Conservation (phyloP, 768 basidiomycete species). For the Chalciporus piperatus region DNA sequence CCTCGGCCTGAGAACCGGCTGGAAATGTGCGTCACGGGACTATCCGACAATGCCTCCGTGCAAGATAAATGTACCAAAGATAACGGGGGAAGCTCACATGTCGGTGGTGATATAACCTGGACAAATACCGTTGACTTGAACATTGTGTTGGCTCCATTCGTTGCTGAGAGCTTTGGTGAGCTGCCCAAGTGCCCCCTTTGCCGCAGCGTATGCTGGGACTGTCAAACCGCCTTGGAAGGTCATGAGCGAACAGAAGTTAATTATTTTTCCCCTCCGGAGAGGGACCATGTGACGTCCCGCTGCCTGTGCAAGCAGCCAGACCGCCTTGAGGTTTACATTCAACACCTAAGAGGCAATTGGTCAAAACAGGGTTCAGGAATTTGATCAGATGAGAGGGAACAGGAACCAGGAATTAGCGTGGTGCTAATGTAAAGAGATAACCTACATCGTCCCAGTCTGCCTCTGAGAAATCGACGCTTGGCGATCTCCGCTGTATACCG, state of each 20-base stretch:
- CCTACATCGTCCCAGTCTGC: conserved; percentile 70
- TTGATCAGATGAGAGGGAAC: conserved; percentile 4
- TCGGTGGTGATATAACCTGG: conserved; percentile 90
- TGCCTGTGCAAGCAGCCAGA: conserved; percentile 81
- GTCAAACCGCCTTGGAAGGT: conserved; percentile 59
- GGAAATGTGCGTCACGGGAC: conserved; percentile 6
- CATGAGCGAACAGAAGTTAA: conserved; percentile 60
- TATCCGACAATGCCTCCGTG: not conserved
- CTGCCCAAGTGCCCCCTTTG: conserved; percentile 84
- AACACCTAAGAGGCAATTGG: conserved; percentile 53
- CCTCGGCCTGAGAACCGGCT: not conserved
- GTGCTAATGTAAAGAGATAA: conserved; percentile 30
- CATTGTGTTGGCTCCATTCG: conserved; percentile 87
- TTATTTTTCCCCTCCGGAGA: conserved; percentile 65
- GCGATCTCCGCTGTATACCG: conserved; percentile 56
- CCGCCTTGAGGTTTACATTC: conserved; percentile 84
- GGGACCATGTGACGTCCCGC: conserved; percentile 90
- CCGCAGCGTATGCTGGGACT: conserved; percentile 88
- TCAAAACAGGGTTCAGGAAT: conserved; percentile 9
- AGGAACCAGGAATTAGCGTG: conserved; percentile 5
- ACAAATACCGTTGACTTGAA: conserved; percentile 86
- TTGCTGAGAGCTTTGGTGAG: conserved; percentile 89
- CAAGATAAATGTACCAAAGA: conserved; percentile 2
- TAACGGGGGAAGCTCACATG: conserved; percentile 51
- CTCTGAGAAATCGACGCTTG: conserved; percentile 64